A percentile compares a stretch with the other conserved stretches of the same genome.
Evolutionary conservation across 1,284 basidiomycete species (phyloP).

Genomic region (Sphaerobolus stellatus): DNA sequence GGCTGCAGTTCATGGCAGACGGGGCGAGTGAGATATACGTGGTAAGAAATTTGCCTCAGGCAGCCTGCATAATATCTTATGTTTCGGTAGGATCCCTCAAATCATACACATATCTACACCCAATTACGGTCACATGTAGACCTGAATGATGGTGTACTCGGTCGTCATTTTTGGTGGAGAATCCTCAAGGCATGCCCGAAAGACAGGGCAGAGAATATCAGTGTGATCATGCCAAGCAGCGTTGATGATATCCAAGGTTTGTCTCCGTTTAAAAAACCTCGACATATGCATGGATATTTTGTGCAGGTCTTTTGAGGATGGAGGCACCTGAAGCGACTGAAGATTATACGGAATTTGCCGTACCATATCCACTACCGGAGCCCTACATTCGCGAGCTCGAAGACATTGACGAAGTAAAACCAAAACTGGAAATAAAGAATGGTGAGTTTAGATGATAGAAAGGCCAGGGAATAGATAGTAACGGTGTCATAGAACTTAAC

Average conservation of each 20-base stretch:
- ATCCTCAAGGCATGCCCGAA: neutral
- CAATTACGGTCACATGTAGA: neutral
- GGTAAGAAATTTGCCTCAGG: neutral
- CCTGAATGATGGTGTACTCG: constrained; percentile 5
- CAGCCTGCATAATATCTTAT: neutral
- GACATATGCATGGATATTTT: neutral
- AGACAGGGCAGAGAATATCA: neutral
- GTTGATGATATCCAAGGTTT: neutral
- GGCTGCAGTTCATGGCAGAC: constrained; percentile 3
- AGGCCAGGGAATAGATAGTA: neutral
- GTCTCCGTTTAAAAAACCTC: neutral
- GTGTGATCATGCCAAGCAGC: neutral
- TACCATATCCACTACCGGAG: neutral
- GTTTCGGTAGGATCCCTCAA: neutral
- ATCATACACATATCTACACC: neutral
- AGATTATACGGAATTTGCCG: neutral
- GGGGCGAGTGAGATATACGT: constrained; percentile 1
- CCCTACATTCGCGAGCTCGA: neutral
- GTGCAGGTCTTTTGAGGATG: neutral
- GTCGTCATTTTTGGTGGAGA: constrained; percentile 1
- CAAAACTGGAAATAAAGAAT: neutral
- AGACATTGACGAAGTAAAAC: neutral
- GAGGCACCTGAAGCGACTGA: neutral
- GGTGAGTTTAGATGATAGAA: neutral
- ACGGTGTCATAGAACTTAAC: neutral